Percentiles rank a stretch among this genome's conserved stretches.
phyloP scores from a whole-genome alignment of 164 flowering plant species.

The Berberis vulgaris region DNA sequence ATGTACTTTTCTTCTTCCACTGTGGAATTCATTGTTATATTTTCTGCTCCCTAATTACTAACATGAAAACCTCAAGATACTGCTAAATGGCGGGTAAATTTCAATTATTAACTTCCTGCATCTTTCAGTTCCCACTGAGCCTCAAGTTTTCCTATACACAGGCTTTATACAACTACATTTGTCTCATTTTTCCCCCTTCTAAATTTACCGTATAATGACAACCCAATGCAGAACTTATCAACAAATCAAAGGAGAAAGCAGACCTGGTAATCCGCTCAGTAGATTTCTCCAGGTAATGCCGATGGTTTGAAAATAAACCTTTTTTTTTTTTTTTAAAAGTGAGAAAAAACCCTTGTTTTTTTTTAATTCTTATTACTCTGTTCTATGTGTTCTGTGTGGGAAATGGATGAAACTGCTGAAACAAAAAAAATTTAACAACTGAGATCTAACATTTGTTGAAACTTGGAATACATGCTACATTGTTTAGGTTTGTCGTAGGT shows the following conservation, averaged over 20 bases:
- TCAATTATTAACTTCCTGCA: not conserved
- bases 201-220: conserved; percentile 85
- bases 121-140: not conserved
- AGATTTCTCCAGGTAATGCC: conserved; percentile 13
- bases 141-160: not conserved
- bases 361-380: too few species aligned
- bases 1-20: not conserved
- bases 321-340: too few species aligned
- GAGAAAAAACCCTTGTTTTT: too few species aligned
- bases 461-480: not conserved
- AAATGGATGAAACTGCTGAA: not conserved
- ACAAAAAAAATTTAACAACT: not conserved
- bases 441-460: not conserved
- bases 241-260: conserved; percentile 67
- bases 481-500: too few species aligned
- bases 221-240: conserved; percentile 83
- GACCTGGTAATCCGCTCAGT: conserved; percentile 72
- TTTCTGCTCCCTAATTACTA: not conserved
- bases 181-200: not conserved
- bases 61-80: conserved; percentile 68
- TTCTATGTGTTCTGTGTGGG: too few species aligned
- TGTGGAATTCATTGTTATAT: not conserved
- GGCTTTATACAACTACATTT: too few species aligned
- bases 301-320: too few species aligned
- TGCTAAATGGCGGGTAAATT: conserved; percentile 83